These are phyloP conservation scores for Hygrocybe punicea DNA, from an alignment of 768 basidiomycete species.

Conservation along the genomic window DNA sequence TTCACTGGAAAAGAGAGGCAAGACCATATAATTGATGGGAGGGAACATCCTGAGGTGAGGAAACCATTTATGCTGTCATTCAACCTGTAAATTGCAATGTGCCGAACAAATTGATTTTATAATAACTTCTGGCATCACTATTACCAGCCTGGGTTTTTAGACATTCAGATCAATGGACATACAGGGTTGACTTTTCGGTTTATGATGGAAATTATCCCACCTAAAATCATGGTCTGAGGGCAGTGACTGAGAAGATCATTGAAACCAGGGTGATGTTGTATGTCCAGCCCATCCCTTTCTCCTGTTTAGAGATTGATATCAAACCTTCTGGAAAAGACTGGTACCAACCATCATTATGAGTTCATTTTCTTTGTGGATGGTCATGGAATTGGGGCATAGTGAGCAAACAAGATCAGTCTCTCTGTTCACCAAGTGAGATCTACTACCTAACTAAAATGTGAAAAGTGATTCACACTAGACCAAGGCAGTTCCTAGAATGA, in stretches of 20 bases:
- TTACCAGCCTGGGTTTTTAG: constrained; percentile 75
- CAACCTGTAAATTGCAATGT: too few relatives aligned
- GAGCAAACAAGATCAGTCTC: constrained; percentile 66
- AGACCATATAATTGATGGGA: constrained; percentile 59
- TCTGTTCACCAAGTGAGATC: too few relatives aligned
- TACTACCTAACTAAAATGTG: too few relatives aligned
- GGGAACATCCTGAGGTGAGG: constrained; percentile 73
- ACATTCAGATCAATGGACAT: constrained; percentile 88
- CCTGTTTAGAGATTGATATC: constrained; percentile 14
- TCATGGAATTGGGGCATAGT: too few relatives aligned
- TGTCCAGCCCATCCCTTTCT: constrained; percentile 26
- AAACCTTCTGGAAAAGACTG: constrained; percentile 33
- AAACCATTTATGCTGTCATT: not conserved
- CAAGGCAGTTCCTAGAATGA: too few relatives aligned
- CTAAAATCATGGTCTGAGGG: constrained; percentile 65
- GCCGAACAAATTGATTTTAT: too few relatives aligned
- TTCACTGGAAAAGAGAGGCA: constrained; percentile 61
- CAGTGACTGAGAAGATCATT: constrained; percentile 72
- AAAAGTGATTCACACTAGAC: too few relatives aligned
- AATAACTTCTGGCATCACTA: too few relatives aligned
- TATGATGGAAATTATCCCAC: constrained; percentile 66
- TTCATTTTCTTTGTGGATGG: constrained; percentile 11
- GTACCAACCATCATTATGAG: constrained; percentile 71
- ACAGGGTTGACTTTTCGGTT: constrained; percentile 83
- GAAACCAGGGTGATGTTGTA: constrained; percentile 89